Conservation (phyloP, 1,284 basidiomycete genomes). For the Melampsora americana region DNA sequence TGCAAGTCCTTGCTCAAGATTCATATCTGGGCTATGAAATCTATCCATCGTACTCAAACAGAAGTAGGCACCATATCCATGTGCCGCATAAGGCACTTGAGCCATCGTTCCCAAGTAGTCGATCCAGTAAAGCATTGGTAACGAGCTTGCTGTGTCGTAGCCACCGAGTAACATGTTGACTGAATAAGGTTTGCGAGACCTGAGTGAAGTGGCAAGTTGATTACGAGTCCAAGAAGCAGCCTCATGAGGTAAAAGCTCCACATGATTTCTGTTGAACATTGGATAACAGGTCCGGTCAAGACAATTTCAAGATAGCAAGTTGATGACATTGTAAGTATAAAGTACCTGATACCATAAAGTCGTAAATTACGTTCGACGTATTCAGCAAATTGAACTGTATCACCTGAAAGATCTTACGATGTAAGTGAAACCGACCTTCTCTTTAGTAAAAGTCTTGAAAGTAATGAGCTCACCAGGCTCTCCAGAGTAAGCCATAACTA, state of each 20-base stretch:
- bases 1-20: conserved; percentile 77
- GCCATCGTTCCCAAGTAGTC: conserved; percentile 90
- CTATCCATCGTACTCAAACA: conserved; percentile 80
- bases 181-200: conserved; percentile 80
- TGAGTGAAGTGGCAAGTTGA: conserved; percentile 79
- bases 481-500: conserved; percentile 92
- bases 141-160: conserved; percentile 67
- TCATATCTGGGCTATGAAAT: conserved; percentile 71
- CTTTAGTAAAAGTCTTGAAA: conserved; percentile 8
- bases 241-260: conserved; percentile 80
- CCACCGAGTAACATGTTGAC: conserved; percentile 93
- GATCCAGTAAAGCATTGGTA: conserved; percentile 84
- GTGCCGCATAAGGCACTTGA: conserved; percentile 86
- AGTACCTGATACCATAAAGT: conserved; percentile 85
- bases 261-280: conserved; percentile 60
- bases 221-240: conserved; percentile 93
- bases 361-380: conserved; percentile 92
- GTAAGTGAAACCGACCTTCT: background rate
- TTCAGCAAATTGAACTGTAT: conserved; percentile 95
- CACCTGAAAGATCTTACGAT: conserved; percentile 61
- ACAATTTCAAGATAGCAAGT: background rate
- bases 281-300: background rate
- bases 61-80: conserved; percentile 93
- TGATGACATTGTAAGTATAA: conserved; percentile 27
- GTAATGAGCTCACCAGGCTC: conserved; percentile 68